Conservation (phyloP, 2,329 filamentous ascomycete genomes). For the Aureobasidium leucospermi region DNA sequence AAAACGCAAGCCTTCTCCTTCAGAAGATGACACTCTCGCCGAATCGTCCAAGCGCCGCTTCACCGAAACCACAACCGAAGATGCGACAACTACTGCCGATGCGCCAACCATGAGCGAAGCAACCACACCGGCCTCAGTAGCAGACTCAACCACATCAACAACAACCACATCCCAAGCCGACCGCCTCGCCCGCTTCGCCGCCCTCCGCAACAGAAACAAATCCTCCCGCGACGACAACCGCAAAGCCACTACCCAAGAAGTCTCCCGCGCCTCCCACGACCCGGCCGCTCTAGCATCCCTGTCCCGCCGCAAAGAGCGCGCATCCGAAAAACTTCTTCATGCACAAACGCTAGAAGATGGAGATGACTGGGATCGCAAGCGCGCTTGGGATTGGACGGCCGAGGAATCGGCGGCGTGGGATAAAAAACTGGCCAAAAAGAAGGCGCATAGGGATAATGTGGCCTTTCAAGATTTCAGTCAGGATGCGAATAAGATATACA, state of each 20-base stretch:
- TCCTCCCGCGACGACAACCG: slow-evolving; percentile 61
- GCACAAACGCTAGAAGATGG: slow-evolving; percentile 78
- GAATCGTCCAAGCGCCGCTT: slow-evolving; percentile 31
- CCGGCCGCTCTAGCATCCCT: slow-evolving; percentile 69
- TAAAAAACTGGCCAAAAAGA: slow-evolving; percentile 78
- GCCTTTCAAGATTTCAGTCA: slow-evolving; percentile 84
- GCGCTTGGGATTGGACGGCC: slow-evolving; percentile 97
- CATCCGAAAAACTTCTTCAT: slow-evolving; percentile 87
- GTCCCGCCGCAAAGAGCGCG: slow-evolving; percentile 79
- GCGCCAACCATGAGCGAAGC: slow-evolving; percentile 13
- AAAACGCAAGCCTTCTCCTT: slow-evolving; percentile 32
- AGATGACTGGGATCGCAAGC: slow-evolving; percentile 93
- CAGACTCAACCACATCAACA: slow-evolving; percentile 29
- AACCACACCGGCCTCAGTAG: slow-evolving; percentile 14
- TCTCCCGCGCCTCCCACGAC: slow-evolving; percentile 70
- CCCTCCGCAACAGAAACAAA: slow-evolving; percentile 64
- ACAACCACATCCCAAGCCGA: slow-evolving; percentile 37
- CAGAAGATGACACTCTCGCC: slow-evolving; percentile 22
- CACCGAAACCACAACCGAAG: slow-evolving; percentile 17
- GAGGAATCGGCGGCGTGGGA: slow-evolving; percentile 96
- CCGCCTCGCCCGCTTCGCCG: slow-evolving; percentile 75
- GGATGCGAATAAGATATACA: slow-evolving; percentile 88
- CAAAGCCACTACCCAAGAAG: slow-evolving; percentile 76
- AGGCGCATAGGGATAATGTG: slow-evolving; percentile 70
- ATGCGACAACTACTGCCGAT: not conserved